A percentile compares a stretch with the other conserved stretches of the same genome.
phyloP scores from a whole-genome alignment of 2,329 filamentous ascomycete genomes.

The Pseudocercospora crystallina region DNA sequence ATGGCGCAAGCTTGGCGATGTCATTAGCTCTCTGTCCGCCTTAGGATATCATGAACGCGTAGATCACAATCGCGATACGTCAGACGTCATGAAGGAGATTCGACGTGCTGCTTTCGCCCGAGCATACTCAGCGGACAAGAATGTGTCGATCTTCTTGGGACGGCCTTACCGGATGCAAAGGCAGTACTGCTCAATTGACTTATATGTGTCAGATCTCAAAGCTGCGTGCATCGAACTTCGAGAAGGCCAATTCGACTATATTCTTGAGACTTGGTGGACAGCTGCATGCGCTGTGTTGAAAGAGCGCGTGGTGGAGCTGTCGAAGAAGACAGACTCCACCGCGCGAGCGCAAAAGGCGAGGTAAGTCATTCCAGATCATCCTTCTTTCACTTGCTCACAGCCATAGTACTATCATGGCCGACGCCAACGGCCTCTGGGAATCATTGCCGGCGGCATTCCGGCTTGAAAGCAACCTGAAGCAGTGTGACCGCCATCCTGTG shows the following conservation, averaged over 20 bases:
- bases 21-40: slow-evolving; percentile 49
- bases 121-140: slow-evolving; percentile 50
- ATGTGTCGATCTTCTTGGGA: slow-evolving; percentile 51
- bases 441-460: slow-evolving; percentile 30
- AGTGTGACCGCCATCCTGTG: slow-evolving; percentile 14
- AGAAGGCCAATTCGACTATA: slow-evolving; percentile 23
- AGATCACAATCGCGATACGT: slow-evolving; percentile 31
- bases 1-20: slow-evolving; percentile 50
- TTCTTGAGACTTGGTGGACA: slow-evolving; percentile 33
- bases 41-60: slow-evolving; percentile 49
- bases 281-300: slow-evolving; percentile 35
- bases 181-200: slow-evolving; percentile 41
- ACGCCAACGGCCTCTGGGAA: slow-evolving; percentile 27
- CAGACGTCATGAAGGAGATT: slow-evolving; percentile 44
- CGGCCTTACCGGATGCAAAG: slow-evolving; percentile 49
- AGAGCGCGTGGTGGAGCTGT: slow-evolving; percentile 37
- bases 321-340: slow-evolving; percentile 21
- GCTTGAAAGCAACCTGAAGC: slow-evolving; percentile 9
- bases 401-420: slow-evolving; percentile 1
- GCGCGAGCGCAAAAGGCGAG: slow-evolving; percentile 1
- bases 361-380: slow-evolving; percentile 2
- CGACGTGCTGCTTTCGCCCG: slow-evolving; percentile 43
- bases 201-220: no score
- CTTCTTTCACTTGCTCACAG: background rate
- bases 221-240: no score